Evolutionary conservation across 306 rosid genomes (phyloP).

Genomic region (Lathyrus aphaca): DNA sequence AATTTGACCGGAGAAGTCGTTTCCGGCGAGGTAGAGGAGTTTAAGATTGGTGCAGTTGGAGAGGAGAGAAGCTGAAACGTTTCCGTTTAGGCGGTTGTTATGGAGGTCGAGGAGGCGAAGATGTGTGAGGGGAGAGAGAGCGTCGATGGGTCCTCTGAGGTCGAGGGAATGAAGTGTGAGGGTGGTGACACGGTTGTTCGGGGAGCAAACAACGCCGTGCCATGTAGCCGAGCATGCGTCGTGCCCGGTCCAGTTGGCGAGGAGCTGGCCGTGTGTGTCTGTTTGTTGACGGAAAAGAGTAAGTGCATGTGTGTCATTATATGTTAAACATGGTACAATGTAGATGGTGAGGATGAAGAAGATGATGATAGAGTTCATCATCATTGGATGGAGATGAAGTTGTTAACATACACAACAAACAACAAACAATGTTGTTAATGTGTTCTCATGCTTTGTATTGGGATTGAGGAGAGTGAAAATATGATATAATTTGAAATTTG

Average conservation of each 20-base stretch:
- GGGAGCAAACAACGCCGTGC: slow-evolving; percentile 75
- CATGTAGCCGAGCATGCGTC: slow-evolving; percentile 73
- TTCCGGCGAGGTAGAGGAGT: slow-evolving; percentile 77
- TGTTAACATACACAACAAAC: no score
- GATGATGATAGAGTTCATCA: slow-evolving; percentile 11
- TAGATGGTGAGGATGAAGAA: background rate
- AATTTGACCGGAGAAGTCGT: slow-evolving; percentile 86
- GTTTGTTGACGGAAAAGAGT: slow-evolving; percentile 61
- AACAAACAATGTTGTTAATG: slow-evolving; percentile 11
- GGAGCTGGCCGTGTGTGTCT: slow-evolving; percentile 82
- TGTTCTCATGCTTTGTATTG: background rate
- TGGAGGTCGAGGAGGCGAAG: slow-evolving; percentile 89
- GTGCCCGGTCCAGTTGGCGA: slow-evolving; percentile 73
- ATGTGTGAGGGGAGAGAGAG: slow-evolving; percentile 66
- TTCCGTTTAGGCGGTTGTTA: slow-evolving; percentile 76
- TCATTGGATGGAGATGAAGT: background rate
- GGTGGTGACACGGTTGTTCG: slow-evolving; percentile 51
- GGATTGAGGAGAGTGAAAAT: background rate
- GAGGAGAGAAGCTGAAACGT: slow-evolving; percentile 54
- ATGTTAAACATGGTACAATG: slow-evolving; percentile 22
- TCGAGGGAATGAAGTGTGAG: slow-evolving; percentile 76
- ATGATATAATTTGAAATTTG: background rate
- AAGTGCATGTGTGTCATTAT: slow-evolving; percentile 72
- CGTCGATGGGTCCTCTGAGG: slow-evolving; percentile 75
- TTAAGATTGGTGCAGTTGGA: slow-evolving; percentile 75